Percentiles rank a stretch among this genome's conserved stretches.
phyloP scores from a whole-genome alignment of 1,284 basidiomycete genomes.

The Ustanciosporium gigantosporum region DNA sequence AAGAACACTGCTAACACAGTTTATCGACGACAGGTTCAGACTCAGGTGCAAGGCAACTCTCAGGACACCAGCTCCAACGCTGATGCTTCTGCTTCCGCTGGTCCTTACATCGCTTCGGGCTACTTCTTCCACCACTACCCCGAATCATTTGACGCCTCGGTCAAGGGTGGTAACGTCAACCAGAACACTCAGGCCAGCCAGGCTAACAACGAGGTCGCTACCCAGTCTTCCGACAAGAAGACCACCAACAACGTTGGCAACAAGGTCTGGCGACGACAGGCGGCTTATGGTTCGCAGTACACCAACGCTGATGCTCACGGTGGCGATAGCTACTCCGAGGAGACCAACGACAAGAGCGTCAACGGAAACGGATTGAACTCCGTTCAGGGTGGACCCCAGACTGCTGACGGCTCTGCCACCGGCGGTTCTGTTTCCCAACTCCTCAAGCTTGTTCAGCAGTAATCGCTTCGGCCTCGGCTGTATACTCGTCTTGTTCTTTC shows the following conservation, averaged over 20 bases:
- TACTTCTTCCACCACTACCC: constrained; percentile 25
- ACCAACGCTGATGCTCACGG: constrained; percentile 15
- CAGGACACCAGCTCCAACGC: constrained; percentile 9
- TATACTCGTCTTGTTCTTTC: no score
- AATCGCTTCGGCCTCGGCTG: no score
- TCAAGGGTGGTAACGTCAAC: constrained; percentile 5
- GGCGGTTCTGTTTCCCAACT: constrained; percentile 19
- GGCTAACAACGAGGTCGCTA: constrained; percentile 16
- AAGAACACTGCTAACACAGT: neutral
- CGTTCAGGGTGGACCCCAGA: constrained; percentile 18
- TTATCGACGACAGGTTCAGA: constrained; percentile 1
- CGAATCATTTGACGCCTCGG: constrained; percentile 6
- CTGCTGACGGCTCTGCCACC: constrained; percentile 10
- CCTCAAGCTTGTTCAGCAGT: constrained; percentile 4
- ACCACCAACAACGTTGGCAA: constrained; percentile 10
- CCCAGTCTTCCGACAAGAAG: constrained; percentile 7
- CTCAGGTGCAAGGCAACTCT: constrained; percentile 14
- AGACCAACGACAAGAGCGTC: constrained; percentile 23
- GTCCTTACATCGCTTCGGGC: constrained; percentile 1
- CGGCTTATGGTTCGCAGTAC: constrained; percentile 6
- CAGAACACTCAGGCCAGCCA: constrained; percentile 12
- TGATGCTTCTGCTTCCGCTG: constrained; percentile 6
- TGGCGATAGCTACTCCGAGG: constrained; percentile 5
- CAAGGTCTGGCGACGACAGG: constrained; percentile 1
- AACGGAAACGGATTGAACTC: constrained; percentile 12